Evolutionary conservation across 768 basidiomycete genomes (phyloP).

Genomic region (Holtermanniella nyarrowii): DNA sequence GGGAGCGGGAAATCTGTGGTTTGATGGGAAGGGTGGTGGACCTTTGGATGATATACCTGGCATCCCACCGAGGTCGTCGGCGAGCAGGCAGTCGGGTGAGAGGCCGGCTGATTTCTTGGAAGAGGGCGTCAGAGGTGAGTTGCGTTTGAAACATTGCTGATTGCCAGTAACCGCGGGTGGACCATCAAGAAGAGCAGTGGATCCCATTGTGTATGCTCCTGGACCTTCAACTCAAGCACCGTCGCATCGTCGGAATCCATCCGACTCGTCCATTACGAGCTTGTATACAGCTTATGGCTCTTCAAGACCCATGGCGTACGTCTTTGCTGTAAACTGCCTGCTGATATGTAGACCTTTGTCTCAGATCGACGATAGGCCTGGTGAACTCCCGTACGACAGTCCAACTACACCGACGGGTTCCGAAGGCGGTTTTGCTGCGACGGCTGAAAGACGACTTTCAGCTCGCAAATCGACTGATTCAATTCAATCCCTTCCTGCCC

Average conservation of each 20-base stretch:
- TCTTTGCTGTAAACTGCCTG: background rate
- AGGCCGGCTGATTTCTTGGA: conserved; percentile 1
- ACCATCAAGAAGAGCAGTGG: too few species aligned
- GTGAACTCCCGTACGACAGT: conserved; percentile 15
- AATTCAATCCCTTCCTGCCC: conserved; percentile 23
- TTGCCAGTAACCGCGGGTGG: background rate
- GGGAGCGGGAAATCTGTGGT: conserved; percentile 12
- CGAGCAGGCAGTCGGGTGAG: conserved; percentile 1
- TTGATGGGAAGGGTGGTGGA: conserved; percentile 19
- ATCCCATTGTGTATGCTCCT: too few species aligned
- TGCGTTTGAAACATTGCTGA: background rate
- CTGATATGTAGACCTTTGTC: conserved; percentile 18
- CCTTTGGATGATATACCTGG: conserved; percentile 13
- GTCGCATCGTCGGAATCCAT: conserved; percentile 28
- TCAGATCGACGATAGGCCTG: conserved; percentile 20
- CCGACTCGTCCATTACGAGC: conserved; percentile 31
- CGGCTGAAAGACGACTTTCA: conserved; percentile 18
- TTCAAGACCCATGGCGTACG: conserved; percentile 8
- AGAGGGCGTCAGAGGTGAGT: background rate
- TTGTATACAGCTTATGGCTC: conserved; percentile 27
- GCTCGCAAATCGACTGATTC: conserved; percentile 35
- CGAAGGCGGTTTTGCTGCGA: conserved; percentile 14
- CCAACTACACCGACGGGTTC: conserved; percentile 30
- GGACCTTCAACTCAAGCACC: conserved; percentile 10
- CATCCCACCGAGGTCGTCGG: conserved; percentile 6